Evolutionary conservation across 805 yeast genomes (phyloP).

Genomic region (Myxozyma melibiosi): DNA sequence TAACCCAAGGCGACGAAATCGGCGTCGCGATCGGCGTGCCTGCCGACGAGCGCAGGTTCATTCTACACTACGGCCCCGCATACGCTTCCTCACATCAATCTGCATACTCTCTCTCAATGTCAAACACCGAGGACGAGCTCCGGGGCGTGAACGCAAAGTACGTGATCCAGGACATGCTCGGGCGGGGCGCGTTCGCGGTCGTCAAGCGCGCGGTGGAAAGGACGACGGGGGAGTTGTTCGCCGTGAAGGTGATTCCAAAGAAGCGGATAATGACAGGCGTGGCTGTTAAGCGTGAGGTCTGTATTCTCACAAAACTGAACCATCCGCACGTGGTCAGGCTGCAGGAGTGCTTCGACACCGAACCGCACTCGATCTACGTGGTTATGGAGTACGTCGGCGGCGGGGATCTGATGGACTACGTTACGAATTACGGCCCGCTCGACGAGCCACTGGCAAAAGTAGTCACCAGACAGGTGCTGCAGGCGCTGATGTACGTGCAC

Average conservation of each 20-base stretch:
- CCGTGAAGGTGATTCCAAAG: conserved; percentile 86
- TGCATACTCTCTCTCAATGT: too few species aligned
- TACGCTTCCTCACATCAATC: too few species aligned
- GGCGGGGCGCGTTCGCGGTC: conserved; percentile 98
- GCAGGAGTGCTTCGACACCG: conserved; percentile 78
- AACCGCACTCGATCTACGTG: conserved; percentile 73
- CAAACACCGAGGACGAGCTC: too few species aligned
- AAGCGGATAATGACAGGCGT: conserved; percentile 73
- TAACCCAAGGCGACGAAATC: conserved; percentile 92
- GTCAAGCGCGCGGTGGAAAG: conserved; percentile 90
- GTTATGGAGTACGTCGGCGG: conserved; percentile 97
- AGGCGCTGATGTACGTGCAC: conserved; percentile 87
- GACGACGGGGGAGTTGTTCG: conserved; percentile 79
- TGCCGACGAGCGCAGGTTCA: conserved; percentile 59
- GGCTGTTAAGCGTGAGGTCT: conserved; percentile 85
- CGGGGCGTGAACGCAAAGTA: conserved; percentile 68
- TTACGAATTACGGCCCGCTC: conserved; percentile 81
- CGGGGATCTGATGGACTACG: conserved; percentile 97
- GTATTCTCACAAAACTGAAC: conserved; percentile 70
- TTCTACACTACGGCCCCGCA: conserved; percentile 48
- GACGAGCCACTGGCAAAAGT: conserved; percentile 90
- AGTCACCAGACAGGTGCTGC: conserved; percentile 78
- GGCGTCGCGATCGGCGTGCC: conserved; percentile 86
- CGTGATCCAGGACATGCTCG: conserved; percentile 80
- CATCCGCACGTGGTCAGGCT: conserved; percentile 75